Conservation (phyloP, 495 filamentous ascomycete genomes). For the Astrocystis sublimbata region DNA sequence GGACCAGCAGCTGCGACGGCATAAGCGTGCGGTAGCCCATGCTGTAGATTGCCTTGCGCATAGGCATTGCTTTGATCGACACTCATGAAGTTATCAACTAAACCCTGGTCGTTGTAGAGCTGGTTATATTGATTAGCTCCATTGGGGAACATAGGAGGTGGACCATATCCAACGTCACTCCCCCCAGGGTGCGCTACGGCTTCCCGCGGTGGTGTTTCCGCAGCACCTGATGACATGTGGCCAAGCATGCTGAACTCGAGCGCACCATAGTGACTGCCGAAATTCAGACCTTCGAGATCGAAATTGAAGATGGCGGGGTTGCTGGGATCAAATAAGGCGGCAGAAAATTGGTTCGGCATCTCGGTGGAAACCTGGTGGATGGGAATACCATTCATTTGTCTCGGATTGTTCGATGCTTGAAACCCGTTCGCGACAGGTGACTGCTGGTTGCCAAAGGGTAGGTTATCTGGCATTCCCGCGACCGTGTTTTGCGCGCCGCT, state of each 20-base stretch:
- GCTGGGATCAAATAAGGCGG: constrained; percentile 77
- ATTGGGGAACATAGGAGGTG: constrained; percentile 45
- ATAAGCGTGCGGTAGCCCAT: constrained; percentile 53
- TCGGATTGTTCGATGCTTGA: constrained; percentile 48
- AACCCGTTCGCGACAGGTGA: constrained; percentile 72
- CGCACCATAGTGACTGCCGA: constrained; percentile 91
- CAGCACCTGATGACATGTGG: constrained; percentile 86
- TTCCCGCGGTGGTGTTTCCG: constrained; percentile 74
- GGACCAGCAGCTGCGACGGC: constrained; percentile 50
- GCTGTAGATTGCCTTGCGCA: constrained; percentile 50
- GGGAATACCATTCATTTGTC: constrained; percentile 33
- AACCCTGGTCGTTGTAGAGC: constrained; percentile 44
- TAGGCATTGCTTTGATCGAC: constrained; percentile 43
- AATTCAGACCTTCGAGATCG: constrained; percentile 89
- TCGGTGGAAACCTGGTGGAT: constrained; percentile 42
- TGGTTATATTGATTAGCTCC: constrained; percentile 43
- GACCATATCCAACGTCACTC: constrained; percentile 43
- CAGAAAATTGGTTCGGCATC: constrained; percentile 48
- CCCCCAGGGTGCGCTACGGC: constrained; percentile 32
- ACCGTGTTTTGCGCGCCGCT: constrained; percentile 34
- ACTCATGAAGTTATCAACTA: constrained; percentile 43
- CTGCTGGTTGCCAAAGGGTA: constrained; percentile 61
- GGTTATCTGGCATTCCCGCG: constrained; percentile 43
- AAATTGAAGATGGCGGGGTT: constrained; percentile 92
- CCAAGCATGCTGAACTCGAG: constrained; percentile 92